A percentile compares a stretch with the other conserved stretches of the same genome.
phyloP scores from a whole-genome alignment of 2,329 filamentous ascomycete genomes.

The Eutypella sp. region DNA sequence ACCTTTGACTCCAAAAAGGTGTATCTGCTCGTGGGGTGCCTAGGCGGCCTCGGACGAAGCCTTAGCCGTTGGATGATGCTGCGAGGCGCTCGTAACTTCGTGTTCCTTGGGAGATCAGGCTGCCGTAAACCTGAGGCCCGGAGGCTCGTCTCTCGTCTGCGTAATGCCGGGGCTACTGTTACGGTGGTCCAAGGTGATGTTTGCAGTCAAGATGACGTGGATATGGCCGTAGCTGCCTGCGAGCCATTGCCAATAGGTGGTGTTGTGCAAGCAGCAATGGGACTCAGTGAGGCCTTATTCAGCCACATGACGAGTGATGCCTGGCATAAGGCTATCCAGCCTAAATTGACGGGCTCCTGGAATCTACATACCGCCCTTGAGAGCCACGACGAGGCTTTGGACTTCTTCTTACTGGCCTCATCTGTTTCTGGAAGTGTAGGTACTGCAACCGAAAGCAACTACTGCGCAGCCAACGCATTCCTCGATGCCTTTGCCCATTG shows the following conservation, averaged over 20 bases:
- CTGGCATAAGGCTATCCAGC: constrained; percentile 19
- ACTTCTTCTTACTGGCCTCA: constrained; percentile 17
- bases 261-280: constrained; percentile 26
- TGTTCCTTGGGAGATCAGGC: constrained; percentile 27
- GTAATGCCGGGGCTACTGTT: constrained; percentile 14
- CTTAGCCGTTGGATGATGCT: constrained; percentile 27
- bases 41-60: constrained; percentile 30
- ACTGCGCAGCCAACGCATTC: constrained; percentile 29
- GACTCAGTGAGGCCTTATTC: constrained; percentile 21
- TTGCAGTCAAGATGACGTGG: constrained; percentile 5
- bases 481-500: constrained; percentile 29
- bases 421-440: constrained; percentile 21
- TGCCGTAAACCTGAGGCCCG: constrained; percentile 17
- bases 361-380: constrained; percentile 18
- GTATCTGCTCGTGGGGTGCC: constrained; percentile 17
- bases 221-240: constrained; percentile 11
- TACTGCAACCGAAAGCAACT: constrained; percentile 26
- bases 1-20: constrained; percentile 9
- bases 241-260: constrained; percentile 9
- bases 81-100: constrained; percentile 25
- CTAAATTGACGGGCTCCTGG: constrained; percentile 19
- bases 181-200: constrained; percentile 20
- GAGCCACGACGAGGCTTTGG: constrained; percentile 12
- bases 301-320: constrained; percentile 16
- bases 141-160: constrained; percentile 13